A percentile compares a stretch with the other conserved stretches of the same genome.
Conservation (phyloP, 1,284 basidiomycete genomes). For the Trichosporon asahii region DNA sequence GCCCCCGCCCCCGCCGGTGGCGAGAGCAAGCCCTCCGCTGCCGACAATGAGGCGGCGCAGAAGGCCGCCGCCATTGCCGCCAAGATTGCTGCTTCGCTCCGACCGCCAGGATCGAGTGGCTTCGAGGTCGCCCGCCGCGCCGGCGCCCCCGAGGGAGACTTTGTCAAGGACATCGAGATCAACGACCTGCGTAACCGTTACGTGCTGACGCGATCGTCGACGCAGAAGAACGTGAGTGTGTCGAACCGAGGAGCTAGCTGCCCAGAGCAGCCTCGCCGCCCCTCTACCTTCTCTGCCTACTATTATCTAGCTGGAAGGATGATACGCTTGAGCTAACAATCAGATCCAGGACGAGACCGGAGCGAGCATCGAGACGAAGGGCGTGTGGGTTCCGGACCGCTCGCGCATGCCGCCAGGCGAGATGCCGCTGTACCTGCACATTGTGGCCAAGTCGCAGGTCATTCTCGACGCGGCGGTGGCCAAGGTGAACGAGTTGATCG, state of each 20-base stretch:
- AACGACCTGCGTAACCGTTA: constrained; percentile 93
- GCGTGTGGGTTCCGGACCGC: constrained; percentile 89
- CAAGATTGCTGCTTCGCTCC: constrained; percentile 81
- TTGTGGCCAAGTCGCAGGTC: constrained; percentile 77
- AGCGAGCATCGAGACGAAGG: constrained; percentile 84
- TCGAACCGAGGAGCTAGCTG: no score
- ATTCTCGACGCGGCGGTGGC: constrained; percentile 74
- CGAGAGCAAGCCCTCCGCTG: constrained; percentile 30
- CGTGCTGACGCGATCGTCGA: constrained; percentile 87
- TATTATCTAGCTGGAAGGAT: neutral
- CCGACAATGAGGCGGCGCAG: constrained; percentile 67
- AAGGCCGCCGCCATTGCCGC: constrained; percentile 66
- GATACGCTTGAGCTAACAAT: neutral
- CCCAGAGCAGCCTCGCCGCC: no score
- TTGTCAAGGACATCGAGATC: constrained; percentile 89
- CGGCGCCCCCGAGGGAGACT: constrained; percentile 70
- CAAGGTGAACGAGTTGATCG: constrained; percentile 80
- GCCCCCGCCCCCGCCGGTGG: constrained; percentile 45
- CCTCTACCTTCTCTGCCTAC: neutral
- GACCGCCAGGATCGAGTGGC: constrained; percentile 41
- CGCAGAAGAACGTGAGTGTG: constrained; percentile 75
- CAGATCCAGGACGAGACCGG: constrained; percentile 88
- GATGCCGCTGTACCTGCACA: constrained; percentile 90
- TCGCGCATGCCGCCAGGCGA: constrained; percentile 84
- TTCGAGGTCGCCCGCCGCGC: constrained; percentile 60